Conservation (phyloP, 345 rosid species). For the Melaleuca quinquenervia region DNA sequence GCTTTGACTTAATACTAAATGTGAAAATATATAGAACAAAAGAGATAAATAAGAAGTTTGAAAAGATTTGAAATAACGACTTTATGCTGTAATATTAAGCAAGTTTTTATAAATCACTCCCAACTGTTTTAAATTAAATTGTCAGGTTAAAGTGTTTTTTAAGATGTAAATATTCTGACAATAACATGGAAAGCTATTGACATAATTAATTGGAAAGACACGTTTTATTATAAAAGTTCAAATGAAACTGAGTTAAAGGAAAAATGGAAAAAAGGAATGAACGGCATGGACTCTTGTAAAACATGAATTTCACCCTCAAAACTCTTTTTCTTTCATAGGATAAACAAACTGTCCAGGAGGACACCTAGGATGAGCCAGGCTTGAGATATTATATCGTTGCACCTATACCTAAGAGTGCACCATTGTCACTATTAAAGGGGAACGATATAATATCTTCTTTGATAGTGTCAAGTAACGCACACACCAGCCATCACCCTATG, state of each 20-base stretch:
- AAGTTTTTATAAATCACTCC: accelerated
- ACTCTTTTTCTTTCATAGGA: background rate
- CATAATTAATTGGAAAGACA: background rate
- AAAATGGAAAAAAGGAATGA: background rate
- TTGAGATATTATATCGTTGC: background rate
- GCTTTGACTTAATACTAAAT: background rate
- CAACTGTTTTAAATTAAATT: background rate
- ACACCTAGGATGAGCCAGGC: background rate
- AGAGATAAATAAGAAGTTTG: background rate
- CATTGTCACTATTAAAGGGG: too few relatives aligned
- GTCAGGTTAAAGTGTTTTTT: background rate
- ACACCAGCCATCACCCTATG: too few relatives aligned
- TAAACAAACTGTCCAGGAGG: background rate
- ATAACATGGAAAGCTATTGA: background rate
- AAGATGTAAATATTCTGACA: background rate
- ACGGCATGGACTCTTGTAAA: background rate
- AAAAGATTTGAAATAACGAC: background rate
- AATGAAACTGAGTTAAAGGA: background rate
- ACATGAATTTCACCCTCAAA: background rate
- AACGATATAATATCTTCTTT: too few relatives aligned
- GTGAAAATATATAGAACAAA: background rate
- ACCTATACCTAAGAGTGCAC: background rate
- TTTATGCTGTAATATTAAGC: accelerated
- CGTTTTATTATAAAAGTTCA: background rate
- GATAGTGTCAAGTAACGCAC: too few relatives aligned